These are phyloP conservation scores for Arthrobotrys iridis DNA, from an alignment of 2,329 filamentous ascomycete genomes.

Conservation along the genomic window DNA sequence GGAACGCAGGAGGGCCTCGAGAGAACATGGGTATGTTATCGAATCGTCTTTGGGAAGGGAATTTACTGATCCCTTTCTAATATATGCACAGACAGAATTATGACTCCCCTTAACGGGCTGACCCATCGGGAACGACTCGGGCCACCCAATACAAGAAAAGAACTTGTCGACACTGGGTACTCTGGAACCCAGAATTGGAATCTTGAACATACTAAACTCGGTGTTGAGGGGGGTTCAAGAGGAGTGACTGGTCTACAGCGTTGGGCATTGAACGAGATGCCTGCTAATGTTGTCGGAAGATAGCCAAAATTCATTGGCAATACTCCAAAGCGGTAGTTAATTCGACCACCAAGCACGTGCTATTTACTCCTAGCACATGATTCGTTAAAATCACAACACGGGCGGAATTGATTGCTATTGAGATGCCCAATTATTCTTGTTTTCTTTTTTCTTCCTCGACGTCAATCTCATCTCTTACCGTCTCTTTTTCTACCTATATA, in stretches of 20 bases:
- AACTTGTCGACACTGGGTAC: neutral
- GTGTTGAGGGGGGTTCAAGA: neutral
- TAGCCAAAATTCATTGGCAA: too few species aligned
- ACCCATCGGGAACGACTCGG: constrained; percentile 19
- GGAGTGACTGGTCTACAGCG: neutral
- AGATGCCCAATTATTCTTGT: too few species aligned
- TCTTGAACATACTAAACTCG: neutral
- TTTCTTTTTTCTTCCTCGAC: too few species aligned
- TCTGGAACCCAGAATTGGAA: neutral
- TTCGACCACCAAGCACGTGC: too few species aligned
- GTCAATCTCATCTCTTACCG: too few species aligned
- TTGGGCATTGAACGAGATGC: constrained; percentile 7
- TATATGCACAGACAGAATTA: neutral
- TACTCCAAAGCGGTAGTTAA: too few species aligned
- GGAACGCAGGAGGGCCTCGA: neutral
- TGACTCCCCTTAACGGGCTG: constrained; percentile 2
- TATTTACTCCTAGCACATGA: too few species aligned
- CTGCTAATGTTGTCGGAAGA: too few species aligned
- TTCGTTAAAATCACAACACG: too few species aligned
- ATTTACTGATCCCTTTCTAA: neutral
- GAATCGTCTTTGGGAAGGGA: too few species aligned
- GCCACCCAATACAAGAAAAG: neutral
- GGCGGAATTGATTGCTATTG: too few species aligned
- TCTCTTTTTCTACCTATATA: too few species aligned
- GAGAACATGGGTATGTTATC: constrained; percentile 21